phyloP scores from a whole-genome alignment of 208 protist species.

The Balamuthia mandrillaris region DNA sequence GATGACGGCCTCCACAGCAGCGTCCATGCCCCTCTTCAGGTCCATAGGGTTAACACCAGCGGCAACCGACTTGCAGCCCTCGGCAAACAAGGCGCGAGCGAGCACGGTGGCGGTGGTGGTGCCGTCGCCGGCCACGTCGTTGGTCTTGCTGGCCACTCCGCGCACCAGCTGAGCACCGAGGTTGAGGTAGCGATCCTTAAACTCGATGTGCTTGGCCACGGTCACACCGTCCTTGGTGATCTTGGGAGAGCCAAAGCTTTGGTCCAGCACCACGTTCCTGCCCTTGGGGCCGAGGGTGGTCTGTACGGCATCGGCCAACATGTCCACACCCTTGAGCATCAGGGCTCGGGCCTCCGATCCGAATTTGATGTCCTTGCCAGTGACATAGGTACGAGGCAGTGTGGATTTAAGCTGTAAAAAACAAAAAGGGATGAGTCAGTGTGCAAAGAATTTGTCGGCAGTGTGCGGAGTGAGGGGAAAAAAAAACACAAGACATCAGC shows the following conservation, averaged over 20 bases:
- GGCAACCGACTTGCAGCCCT: constrained; percentile 94
- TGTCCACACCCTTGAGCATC: constrained; percentile 92
- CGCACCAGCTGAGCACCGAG: constrained; percentile 89
- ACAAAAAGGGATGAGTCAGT: no score
- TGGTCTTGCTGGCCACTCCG: constrained; percentile 94
- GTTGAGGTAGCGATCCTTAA: constrained; percentile 96
- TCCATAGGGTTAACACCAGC: constrained; percentile 99
- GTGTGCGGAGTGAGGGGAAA: no score
- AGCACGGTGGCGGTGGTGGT: constrained; percentile 99
- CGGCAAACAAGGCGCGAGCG: constrained; percentile 93
- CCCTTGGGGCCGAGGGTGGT: constrained; percentile 98
- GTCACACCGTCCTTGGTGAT: constrained; percentile 99
- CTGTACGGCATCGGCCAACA: constrained; percentile 92
- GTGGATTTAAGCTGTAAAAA: no score
- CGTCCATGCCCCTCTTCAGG: constrained; percentile 96
- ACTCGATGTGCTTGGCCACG: constrained; percentile 98
- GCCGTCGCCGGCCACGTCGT: constrained; percentile 96
- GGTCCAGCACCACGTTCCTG: constrained; percentile 97
- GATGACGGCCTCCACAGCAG: constrained; percentile 87
- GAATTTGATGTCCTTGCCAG: constrained; percentile 92
- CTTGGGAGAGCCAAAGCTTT: constrained; percentile 95
- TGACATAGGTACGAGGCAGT: no score
- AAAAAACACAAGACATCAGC: no score
- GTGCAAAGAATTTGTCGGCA: no score
- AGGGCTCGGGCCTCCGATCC: constrained; percentile 85